Evolutionary conservation across 1,284 basidiomycete genomes (phyloP).

Genomic region (Mycena sp.): DNA sequence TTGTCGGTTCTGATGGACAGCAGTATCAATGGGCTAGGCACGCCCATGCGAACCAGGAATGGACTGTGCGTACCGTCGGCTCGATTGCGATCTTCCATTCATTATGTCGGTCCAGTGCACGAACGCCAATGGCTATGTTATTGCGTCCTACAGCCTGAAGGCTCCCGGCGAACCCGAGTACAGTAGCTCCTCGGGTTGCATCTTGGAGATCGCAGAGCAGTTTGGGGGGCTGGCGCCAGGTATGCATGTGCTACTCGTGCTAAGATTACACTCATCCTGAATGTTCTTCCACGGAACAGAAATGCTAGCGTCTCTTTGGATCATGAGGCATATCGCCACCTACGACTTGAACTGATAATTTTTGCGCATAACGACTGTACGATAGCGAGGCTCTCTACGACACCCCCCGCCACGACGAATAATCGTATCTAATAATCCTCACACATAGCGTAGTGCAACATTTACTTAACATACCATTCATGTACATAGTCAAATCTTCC

Average conservation of each 20-base stretch:
- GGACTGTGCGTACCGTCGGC: slow-evolving; percentile 56
- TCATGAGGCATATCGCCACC: slow-evolving; percentile 72
- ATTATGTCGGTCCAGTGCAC: slow-evolving; percentile 53
- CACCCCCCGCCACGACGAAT: too few relatives aligned
- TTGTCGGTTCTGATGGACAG: slow-evolving; percentile 64
- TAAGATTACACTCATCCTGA: not conserved
- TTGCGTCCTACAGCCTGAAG: slow-evolving; percentile 69
- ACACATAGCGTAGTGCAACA: too few relatives aligned
- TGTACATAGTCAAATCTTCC: too few relatives aligned
- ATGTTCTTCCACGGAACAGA: slow-evolving; percentile 47
- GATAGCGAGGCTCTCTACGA: too few relatives aligned
- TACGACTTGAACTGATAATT: slow-evolving; percentile 52
- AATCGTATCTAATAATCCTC: not conserved
- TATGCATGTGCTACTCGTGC: slow-evolving; percentile 38
- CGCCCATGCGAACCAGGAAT: slow-evolving; percentile 59
- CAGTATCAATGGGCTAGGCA: slow-evolving; percentile 67
- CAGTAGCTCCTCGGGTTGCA: slow-evolving; percentile 61
- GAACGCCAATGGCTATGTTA: slow-evolving; percentile 56
- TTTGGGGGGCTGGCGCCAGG: slow-evolving; percentile 64
- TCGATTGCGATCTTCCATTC: not conserved
- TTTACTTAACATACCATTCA: too few relatives aligned
- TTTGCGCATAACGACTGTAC: too few relatives aligned
- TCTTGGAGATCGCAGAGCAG: slow-evolving; percentile 69
- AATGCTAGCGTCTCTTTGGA: slow-evolving; percentile 65
- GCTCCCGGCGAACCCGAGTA: slow-evolving; percentile 64